These are phyloP conservation scores for Pittosporum tobira DNA, from an alignment of 129 eudicot genomes.

Conservation along the genomic window DNA sequence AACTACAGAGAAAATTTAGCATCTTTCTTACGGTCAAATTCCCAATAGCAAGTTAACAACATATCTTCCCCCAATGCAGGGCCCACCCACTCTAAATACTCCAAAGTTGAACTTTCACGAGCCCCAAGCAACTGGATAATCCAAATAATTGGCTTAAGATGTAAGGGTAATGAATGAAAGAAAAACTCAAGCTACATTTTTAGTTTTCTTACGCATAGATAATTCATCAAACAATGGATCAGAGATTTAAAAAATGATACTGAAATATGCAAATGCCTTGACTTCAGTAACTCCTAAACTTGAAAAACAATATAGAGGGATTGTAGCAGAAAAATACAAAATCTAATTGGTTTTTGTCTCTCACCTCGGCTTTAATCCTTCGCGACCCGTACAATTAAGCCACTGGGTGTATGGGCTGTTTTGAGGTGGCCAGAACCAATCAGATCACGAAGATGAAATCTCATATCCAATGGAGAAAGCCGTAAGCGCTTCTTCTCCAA, in stretches of 20 bases:
- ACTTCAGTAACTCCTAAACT: background rate
- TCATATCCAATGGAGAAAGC: constrained; percentile 72
- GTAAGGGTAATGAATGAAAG: background rate
- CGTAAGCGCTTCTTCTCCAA: constrained; percentile 75
- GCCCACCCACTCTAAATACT: too few species aligned
- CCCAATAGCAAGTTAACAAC: too few species aligned
- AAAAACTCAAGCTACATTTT: background rate
- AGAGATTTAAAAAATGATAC: background rate
- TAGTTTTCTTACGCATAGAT: background rate
- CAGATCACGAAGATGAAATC: constrained; percentile 94
- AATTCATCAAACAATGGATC: background rate
- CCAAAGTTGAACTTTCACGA: too few species aligned
- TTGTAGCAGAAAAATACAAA: background rate
- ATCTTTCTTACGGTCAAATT: too few species aligned
- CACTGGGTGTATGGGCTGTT: constrained; percentile 66
- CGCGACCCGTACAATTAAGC: constrained; percentile 67
- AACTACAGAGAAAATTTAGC: too few species aligned
- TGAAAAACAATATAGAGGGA: background rate
- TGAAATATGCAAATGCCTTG: background rate
- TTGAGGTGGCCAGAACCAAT: constrained; percentile 89
- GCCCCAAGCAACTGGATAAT: too few species aligned
- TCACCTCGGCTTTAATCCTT: constrained; percentile 50
- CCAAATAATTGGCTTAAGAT: background rate
- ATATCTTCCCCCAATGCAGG: too few species aligned
- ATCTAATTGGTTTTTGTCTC: constrained; percentile 2